A percentile compares a stretch with the other conserved stretches of the same genome.
phyloP scores from a whole-genome alignment of 2,329 filamentous ascomycete genomes.

The Tolypocladium sp. region DNA sequence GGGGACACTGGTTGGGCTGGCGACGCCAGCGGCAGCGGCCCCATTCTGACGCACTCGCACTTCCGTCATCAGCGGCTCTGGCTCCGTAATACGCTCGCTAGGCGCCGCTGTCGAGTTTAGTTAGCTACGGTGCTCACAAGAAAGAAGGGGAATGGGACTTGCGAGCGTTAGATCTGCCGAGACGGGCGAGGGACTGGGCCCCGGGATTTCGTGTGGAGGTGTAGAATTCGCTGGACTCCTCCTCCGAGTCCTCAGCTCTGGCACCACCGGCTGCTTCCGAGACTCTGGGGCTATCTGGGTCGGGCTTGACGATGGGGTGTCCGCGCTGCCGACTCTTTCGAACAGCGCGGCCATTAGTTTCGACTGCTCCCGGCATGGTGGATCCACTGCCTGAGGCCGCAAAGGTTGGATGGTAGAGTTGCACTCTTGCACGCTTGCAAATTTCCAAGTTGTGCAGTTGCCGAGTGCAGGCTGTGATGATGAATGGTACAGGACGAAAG shows the following conservation, averaged over 20 bases:
- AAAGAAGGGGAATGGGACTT: conserved; percentile 10
- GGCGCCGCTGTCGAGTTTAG: conserved; percentile 22
- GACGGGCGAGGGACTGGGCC: conserved; percentile 14
- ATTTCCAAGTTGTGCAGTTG: neutral
- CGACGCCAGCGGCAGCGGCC: neutral
- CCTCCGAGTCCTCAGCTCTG: neutral
- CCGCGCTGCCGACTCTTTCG: neutral
- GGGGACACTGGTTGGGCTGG: conserved; percentile 13
- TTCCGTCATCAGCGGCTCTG: conserved; percentile 27
- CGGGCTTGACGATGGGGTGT: conserved; percentile 12
- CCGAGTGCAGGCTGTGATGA: neutral
- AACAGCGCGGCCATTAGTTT: neutral
- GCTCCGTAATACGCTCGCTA: conserved; percentile 23
- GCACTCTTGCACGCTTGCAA: neutral
- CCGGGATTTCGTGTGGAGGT: conserved; percentile 6
- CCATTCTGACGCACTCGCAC: conserved; percentile 19
- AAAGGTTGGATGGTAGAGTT: neutral
- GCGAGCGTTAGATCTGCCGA: conserved; percentile 29
- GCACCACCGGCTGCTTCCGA: neutral
- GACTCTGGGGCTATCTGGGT: conserved; percentile 10
- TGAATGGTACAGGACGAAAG: too few relatives aligned
- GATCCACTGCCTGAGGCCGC: neutral
- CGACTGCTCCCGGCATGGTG: neutral
- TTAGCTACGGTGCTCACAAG: conserved; percentile 2
- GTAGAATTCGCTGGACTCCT: conserved; percentile 10